These are phyloP conservation scores for Oenanthe javanica DNA, from an alignment of 140 eudicot species.

Conservation along the genomic window DNA sequence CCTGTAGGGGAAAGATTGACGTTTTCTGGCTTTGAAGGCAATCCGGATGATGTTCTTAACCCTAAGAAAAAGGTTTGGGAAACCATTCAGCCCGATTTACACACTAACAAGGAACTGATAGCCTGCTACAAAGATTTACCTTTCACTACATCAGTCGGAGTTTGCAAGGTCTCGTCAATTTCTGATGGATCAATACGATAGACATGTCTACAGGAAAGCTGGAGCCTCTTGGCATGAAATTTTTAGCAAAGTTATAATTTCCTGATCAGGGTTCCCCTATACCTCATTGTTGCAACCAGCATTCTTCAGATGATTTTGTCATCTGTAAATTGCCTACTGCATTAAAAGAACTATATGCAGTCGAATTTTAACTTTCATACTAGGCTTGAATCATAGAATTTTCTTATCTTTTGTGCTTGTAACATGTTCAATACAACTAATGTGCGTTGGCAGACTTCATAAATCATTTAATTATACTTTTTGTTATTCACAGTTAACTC, in stretches of 20 bases:
- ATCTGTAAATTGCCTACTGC: neutral
- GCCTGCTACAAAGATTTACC: constrained; percentile 76
- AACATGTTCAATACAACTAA: neutral
- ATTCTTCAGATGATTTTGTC: neutral
- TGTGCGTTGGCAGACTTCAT: neutral
- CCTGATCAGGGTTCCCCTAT: neutral
- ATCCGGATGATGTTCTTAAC: constrained; percentile 75
- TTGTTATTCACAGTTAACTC: neutral
- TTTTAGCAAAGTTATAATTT: neutral
- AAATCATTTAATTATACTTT: neutral
- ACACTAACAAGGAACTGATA: constrained; percentile 53
- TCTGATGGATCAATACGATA: constrained; percentile 52
- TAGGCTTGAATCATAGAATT: neutral
- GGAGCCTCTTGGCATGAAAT: neutral
- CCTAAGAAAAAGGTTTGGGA: constrained; percentile 96
- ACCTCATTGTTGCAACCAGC: neutral
- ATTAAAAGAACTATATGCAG: neutral
- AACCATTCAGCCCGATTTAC: constrained; percentile 68
- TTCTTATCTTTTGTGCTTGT: neutral
- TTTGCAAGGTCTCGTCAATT: constrained; percentile 70
- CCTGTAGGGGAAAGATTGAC: constrained; percentile 66
- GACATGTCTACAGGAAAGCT: neutral
- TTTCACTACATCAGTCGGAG: constrained; percentile 79
- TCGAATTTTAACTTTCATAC: neutral
- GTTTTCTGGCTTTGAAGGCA: constrained; percentile 57